Evolutionary conservation across 2,329 filamentous ascomycete genomes (phyloP), one percentile per base, ranked within the genome.

Genomic region (Alternaria arborescens): DNA sequence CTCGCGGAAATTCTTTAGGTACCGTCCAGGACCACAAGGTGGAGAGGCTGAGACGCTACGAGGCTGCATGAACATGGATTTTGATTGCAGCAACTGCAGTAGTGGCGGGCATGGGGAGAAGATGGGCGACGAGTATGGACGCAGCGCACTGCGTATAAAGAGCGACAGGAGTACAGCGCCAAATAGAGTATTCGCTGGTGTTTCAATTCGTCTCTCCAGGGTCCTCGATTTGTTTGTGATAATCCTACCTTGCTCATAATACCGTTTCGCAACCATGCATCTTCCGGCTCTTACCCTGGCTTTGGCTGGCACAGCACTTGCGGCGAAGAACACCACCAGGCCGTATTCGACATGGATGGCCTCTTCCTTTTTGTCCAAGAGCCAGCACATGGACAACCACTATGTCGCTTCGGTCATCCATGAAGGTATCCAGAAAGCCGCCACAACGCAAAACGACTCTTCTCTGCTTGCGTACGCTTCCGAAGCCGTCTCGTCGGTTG

Each of bases 391-490:
- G 0, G 79, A 79, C n/a, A 78, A 78, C 41, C 75, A 79, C 59
- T 84, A 85, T 62, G 79, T 79, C 22, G 75, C 83, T 56, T 80
- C 79, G 3, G 81, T 83, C 4, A 73, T 86, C 1, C 83, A 84
- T 59, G 76, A 80, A 12, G 83, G 81, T 0, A 77, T 84, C 40
- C 80, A 84, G 59, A 80, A 80, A 22, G 80, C 81, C 4, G 82
- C 82, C 41, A 79, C 80, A 16, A 65, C 79, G 14, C 81, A 80
- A 14, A 68, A 78, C 28, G 81, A 86, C 65, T 66, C 78, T 52
- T 79, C 77, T 1, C 79, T 86, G 20, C 73, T 78, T 22, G 68
- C 80, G 14, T 84, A 81, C 71, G 81, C 83, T 56, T 80, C 81
- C 5, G 73, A 71, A 3, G 80, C 83, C 52, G 79, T 87, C 8